phyloP scores from a whole-genome alignment of 257 asterid species.

The Mitragyna speciosa region DNA sequence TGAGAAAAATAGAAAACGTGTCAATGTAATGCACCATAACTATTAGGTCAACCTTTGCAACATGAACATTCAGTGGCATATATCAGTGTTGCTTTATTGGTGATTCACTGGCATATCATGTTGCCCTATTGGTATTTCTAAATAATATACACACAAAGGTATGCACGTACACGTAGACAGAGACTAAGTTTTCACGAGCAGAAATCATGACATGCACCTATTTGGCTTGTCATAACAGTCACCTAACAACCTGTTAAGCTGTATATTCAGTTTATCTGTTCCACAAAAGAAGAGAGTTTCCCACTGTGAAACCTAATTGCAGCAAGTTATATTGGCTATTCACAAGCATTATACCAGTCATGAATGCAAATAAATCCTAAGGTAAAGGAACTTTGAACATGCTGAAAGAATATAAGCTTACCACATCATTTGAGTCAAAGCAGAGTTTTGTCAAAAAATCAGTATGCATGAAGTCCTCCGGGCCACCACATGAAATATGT shows the following conservation, averaged over 20 bases:
- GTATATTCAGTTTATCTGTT: neutral
- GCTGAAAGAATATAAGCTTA: constrained; percentile 28
- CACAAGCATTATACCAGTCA: neutral
- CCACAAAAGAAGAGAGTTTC: neutral
- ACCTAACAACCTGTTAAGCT: neutral
- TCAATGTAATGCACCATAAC: neutral
- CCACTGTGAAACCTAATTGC: neutral
- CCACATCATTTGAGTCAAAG: constrained; percentile 84
- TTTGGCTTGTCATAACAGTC: neutral
- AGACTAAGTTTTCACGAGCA: neutral
- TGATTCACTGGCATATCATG: neutral
- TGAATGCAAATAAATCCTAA: constrained; percentile 3
- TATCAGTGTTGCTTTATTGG: too few species aligned
- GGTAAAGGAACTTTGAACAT: constrained; percentile 9
- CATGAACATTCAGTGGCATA: neutral
- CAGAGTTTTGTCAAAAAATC: constrained; percentile 72
- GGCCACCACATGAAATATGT: constrained; percentile 73
- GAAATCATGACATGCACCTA: neutral
- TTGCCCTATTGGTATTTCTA: neutral
- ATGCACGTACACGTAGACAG: neutral
- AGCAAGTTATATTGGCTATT: neutral
- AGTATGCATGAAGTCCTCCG: constrained; percentile 63
- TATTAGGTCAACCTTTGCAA: neutral
- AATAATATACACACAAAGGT: neutral
- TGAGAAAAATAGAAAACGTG: neutral